phyloP scores from a whole-genome alignment of 2,329 filamentous ascomycete genomes.

The Graphiopsis chlorocephala region DNA sequence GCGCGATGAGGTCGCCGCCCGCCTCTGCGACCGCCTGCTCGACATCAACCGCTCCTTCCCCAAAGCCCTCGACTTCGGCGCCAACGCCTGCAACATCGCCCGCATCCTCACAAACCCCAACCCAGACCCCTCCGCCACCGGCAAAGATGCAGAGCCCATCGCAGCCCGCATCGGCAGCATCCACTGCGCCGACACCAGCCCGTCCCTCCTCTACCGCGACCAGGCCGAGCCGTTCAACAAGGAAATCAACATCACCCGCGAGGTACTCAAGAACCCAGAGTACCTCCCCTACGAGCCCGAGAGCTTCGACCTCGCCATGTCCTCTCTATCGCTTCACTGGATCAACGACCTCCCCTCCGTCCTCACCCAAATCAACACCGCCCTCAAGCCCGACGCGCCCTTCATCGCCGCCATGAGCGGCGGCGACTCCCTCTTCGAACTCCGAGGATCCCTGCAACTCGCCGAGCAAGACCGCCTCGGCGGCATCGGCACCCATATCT shows the following conservation, averaged over 20 bases:
- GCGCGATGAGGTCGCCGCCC: conserved; percentile 82
- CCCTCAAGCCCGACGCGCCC: conserved; percentile 85
- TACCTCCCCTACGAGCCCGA: conserved; percentile 71
- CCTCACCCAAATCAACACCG: conserved; percentile 76
- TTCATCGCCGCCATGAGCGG: conserved; percentile 97
- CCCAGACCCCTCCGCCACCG: conserved; percentile 63
- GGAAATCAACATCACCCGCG: conserved; percentile 67
- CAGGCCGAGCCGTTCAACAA: conserved; percentile 70
- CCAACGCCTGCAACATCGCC: conserved; percentile 93
- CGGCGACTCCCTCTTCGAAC: conserved; percentile 88
- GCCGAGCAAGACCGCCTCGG: conserved; percentile 86
- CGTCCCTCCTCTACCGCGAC: conserved; percentile 76
- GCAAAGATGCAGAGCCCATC: conserved; percentile 63
- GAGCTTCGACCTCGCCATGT: conserved; percentile 86
- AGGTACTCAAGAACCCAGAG: conserved; percentile 73
- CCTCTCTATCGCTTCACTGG: conserved; percentile 90
- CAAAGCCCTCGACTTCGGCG: conserved; percentile 84
- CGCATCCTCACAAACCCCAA: conserved; percentile 65
- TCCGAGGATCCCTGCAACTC: conserved; percentile 88
- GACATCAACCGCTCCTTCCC: conserved; percentile 90
- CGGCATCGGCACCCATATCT: conserved; percentile 88
- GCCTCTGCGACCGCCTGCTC: conserved; percentile 81
- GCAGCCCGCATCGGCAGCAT: conserved; percentile 69
- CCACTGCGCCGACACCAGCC: conserved; percentile 78
- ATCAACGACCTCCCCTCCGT: conserved; percentile 91